Base-by-base conservation (phyloP, 2,329 filamentous ascomycete genomes). In the Xylaria sp. region DNA sequence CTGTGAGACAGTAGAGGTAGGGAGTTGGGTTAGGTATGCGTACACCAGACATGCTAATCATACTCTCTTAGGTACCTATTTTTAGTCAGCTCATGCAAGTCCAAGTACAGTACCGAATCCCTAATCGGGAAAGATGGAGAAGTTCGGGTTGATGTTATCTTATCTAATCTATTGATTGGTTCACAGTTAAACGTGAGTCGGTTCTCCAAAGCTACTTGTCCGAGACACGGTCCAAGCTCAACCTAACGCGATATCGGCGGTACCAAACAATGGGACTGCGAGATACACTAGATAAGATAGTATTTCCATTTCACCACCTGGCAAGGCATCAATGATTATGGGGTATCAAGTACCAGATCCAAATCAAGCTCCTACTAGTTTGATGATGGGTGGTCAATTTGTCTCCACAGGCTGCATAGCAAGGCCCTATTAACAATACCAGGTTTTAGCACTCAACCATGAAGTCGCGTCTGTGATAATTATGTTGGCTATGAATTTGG, bases 61-160 rank as follows among this genome's bases (percentile, higher is more conserved):
- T 51, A 42, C n/a, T n/a, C n/a, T n/a, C n/a, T n/a, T n/a, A n/a
- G n/a, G n/a, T n/a, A n/a, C 15, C 33, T 22, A 47, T 29, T 29
- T 29, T 31, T 5, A 38, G 49, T 54, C 55, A 51, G 53, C 50
- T 38, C n/a, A 63, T 63, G 61, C 53, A 63, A 53, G 53, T 58
- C 57, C 61, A 29, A 20, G 15, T 4, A 33, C 15, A 27, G 6
- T n/a, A n/a, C 6, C 33, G 9, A 36, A 9, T 51, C 10, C 49
- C 15, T 20, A 31, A 31, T 33, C 7, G 6, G 27, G 49, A 29
- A 44, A 45, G 36, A 57, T 56, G 36, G 13, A 33, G 7, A 47
- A 10, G 22, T n/a, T 47, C 25, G n/a, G 38, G n/a, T 38, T 5
- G 25, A 44, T 22, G 6, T 56, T 56, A n/a, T 44, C 38, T 56